Evolutionary conservation across 208 protist species (phyloP).

Genomic region (Trypanosoma caninum): DNA sequence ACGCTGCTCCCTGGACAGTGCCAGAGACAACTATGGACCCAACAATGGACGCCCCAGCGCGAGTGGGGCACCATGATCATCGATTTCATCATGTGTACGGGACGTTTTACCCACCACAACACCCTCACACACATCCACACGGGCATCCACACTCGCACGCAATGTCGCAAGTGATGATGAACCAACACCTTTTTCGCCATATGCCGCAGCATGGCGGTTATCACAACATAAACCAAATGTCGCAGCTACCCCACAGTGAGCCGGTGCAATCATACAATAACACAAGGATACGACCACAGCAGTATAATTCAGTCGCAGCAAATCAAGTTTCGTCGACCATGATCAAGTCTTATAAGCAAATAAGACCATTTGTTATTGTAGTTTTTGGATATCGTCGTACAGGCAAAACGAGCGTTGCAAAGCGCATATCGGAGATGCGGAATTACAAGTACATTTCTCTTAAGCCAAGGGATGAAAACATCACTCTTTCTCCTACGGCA

Average conservation of each 20-base stretch:
- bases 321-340: conserved; percentile 13
- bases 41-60: not conserved
- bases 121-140: no score
- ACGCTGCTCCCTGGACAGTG: conserved; percentile 15
- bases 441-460: conserved; percentile 72
- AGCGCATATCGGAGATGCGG: conserved; percentile 43
- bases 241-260: conserved; percentile 4
- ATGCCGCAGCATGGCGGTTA: conserved; percentile 7
- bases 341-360: conserved; percentile 33
- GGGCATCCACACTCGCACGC: not conserved
- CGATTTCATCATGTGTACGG: not conserved
- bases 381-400: conserved; percentile 65
- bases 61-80: conserved; percentile 4
- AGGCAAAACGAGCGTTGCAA: conserved; percentile 72
- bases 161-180: not conserved
- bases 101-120: conserved; percentile 1
- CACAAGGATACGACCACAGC: not conserved
- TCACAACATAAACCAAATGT: conserved; percentile 3
- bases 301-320: not conserved
- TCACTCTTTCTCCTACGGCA: conserved; percentile 19
- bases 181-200: no score
- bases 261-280: conserved; percentile 11
- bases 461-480: conserved; percentile 12
- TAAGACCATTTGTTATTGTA: conserved; percentile 56
- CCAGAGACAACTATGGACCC: conserved; percentile 9